Conservation (phyloP, 2,329 filamentous ascomycete genomes). For the Talaromyces verruculosus region DNA sequence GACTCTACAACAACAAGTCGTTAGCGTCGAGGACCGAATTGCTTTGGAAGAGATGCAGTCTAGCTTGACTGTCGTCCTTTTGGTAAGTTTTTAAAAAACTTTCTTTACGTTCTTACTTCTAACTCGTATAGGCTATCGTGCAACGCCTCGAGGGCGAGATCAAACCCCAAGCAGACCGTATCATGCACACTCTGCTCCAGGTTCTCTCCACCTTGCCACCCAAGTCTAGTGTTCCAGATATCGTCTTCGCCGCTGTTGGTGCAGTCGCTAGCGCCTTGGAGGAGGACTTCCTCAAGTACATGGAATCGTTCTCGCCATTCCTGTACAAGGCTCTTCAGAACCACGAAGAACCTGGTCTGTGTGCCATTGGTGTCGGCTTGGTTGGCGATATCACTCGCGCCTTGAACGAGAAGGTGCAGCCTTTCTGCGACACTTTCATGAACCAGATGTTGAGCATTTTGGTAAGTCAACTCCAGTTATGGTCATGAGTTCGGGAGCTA, state of each 20-base stretch:
- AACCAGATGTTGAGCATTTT: constrained; percentile 78
- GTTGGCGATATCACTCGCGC: constrained; percentile 96
- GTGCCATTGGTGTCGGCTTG: constrained; percentile 94
- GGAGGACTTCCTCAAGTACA: constrained; percentile 93
- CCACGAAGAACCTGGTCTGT: constrained; percentile 90
- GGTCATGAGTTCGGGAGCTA: constrained; percentile 36
- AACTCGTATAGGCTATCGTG: constrained; percentile 65
- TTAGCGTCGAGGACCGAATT: constrained; percentile 94
- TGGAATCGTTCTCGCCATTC: constrained; percentile 91
- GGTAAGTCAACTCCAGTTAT: constrained; percentile 8
- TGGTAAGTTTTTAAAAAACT: too few relatives aligned
- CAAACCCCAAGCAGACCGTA: constrained; percentile 82
- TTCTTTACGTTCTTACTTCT: too few relatives aligned
- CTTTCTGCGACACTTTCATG: constrained; percentile 97
- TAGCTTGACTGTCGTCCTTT: constrained; percentile 84
- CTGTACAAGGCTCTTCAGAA: constrained; percentile 92
- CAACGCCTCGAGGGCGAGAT: constrained; percentile 90
- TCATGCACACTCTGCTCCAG: constrained; percentile 85
- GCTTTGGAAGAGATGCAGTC: constrained; percentile 98
- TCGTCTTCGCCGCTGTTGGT: constrained; percentile 87
- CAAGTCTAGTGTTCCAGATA: constrained; percentile 93
- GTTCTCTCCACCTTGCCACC: constrained; percentile 73
- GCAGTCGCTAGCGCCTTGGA: constrained; percentile 89
- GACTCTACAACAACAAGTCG: constrained; percentile 85
- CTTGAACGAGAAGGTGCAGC: constrained; percentile 83